A percentile compares a stretch with the other conserved stretches of the same genome.
These are phyloP conservation scores for Jatropha curcas DNA, from an alignment of 345 rosid species.

Conservation along the genomic window DNA sequence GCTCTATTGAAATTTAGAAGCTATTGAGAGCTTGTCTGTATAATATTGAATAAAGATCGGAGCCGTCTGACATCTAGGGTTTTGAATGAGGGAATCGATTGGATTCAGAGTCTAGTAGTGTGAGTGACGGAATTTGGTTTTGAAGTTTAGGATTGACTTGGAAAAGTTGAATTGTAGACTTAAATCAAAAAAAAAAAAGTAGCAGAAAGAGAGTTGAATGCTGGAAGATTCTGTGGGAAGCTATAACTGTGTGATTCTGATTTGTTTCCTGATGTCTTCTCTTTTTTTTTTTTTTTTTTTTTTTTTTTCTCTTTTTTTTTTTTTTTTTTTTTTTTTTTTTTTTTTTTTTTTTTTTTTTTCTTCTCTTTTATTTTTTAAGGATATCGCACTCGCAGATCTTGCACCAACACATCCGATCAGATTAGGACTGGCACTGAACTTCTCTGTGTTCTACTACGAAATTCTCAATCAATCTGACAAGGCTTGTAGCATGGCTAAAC, in stretches of 20 bases:
- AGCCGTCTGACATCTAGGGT: background rate
- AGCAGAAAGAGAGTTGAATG: background rate
- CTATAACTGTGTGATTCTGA: background rate
- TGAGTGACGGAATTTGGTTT: background rate
- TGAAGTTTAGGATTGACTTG: background rate
- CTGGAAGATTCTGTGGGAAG: background rate
- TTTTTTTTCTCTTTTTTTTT: background rate
- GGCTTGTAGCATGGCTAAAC: constrained; percentile 96
- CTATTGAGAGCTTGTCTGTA: background rate
- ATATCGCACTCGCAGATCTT: constrained; percentile 69
- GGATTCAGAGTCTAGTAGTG: background rate
- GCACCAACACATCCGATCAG: constrained; percentile 93
- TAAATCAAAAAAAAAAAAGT: background rate
- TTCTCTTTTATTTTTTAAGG: constrained; percentile 43
- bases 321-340: background rate
- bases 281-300: background rate
- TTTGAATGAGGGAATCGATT: background rate
- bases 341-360: too few relatives aligned
- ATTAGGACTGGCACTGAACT: constrained; percentile 80
- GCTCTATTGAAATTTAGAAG: background rate
- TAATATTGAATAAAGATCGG: background rate
- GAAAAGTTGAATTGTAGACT: background rate
- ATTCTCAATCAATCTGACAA: constrained; percentile 88
- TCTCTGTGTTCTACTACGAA: constrained; percentile 88
- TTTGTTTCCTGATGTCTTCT: background rate